phyloP scores from a whole-genome alignment of 495 filamentous ascomycete genomes.

The Xylaria venustula region DNA sequence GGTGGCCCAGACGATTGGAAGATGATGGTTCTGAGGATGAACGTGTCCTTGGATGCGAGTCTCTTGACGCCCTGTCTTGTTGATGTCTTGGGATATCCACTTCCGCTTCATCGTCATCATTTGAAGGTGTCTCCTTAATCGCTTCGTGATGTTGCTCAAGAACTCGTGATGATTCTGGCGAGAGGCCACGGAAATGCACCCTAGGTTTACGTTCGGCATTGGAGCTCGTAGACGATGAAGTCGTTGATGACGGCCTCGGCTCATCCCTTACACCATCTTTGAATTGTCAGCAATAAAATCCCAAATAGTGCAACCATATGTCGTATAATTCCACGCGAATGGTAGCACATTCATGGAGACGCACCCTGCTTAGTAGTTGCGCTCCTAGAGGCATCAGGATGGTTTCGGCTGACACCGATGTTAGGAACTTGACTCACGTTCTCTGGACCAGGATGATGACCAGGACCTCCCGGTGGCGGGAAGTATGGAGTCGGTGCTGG shows the following conservation, averaged over 20 bases:
- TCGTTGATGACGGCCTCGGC: conserved; percentile 4
- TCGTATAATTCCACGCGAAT: background rate
- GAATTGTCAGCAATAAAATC: background rate
- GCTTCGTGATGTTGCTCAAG: conserved; percentile 36
- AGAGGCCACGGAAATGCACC: conserved; percentile 45
- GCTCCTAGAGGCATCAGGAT: conserved; percentile 29
- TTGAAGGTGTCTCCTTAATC: conserved; percentile 3
- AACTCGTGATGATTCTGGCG: conserved; percentile 39
- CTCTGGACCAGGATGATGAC: conserved; percentile 29
- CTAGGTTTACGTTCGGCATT: conserved; percentile 23
- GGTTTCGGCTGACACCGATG: conserved; percentile 23
- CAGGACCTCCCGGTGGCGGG: conserved; percentile 24
- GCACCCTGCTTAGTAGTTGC: conserved; percentile 34
- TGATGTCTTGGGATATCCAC: background rate
- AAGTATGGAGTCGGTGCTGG: conserved; percentile 25
- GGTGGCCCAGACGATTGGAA: conserved; percentile 25
- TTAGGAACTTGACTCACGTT: conserved; percentile 34
- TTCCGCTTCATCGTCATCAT: background rate
- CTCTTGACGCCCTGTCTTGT: background rate
- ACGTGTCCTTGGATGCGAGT: conserved; percentile 18
- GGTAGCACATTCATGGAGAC: conserved; percentile 30
- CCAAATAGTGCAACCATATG: background rate
- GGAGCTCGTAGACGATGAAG: background rate
- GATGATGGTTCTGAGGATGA: conserved; percentile 38
- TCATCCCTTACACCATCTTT: conserved; percentile 39